Percentiles rank a stretch among this genome's conserved stretches.
phyloP scores from a whole-genome alignment of 352 stramenopile genomes.

The Globisporangium paroecandrum region DNA sequence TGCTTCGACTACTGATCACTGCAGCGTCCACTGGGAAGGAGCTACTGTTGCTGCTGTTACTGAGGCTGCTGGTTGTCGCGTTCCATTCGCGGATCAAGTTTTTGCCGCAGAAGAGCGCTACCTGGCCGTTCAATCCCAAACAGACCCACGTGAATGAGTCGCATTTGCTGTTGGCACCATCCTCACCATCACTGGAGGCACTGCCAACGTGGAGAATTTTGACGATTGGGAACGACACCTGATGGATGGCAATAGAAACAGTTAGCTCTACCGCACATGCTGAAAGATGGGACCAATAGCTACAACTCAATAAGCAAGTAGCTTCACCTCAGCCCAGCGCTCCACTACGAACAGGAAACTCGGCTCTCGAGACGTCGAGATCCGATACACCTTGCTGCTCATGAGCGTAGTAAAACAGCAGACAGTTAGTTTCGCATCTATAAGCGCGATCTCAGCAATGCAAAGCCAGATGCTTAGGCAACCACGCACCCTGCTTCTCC shows the following conservation, averaged over 20 bases:
- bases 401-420: not conserved
- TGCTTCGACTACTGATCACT: constrained; percentile 8
- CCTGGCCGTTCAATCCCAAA: constrained; percentile 33
- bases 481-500: constrained; percentile 42
- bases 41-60: not conserved
- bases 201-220: constrained; percentile 32
- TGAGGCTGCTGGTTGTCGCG: constrained; percentile 1
- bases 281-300: not conserved
- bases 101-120: constrained; percentile 35
- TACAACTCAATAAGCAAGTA: not conserved
- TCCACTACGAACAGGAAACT: constrained; percentile 32
- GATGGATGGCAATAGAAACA: not conserved
- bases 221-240: constrained; percentile 37
- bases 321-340: constrained; percentile 25
- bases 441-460: not conserved
- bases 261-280: not conserved
- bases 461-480: not conserved
- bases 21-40: constrained; percentile 30
- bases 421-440: not conserved
- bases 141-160: constrained; percentile 32
- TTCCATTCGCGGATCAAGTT: constrained; percentile 28
- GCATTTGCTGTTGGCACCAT: not conserved
- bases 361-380: constrained; percentile 28
- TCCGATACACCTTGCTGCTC: constrained; percentile 40
- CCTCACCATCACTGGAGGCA: constrained; percentile 4